Percentiles rank a stretch among this genome's conserved stretches.
Conservation (phyloP, 352 stramenopile genomes). For the Pythium apleroticum region DNA sequence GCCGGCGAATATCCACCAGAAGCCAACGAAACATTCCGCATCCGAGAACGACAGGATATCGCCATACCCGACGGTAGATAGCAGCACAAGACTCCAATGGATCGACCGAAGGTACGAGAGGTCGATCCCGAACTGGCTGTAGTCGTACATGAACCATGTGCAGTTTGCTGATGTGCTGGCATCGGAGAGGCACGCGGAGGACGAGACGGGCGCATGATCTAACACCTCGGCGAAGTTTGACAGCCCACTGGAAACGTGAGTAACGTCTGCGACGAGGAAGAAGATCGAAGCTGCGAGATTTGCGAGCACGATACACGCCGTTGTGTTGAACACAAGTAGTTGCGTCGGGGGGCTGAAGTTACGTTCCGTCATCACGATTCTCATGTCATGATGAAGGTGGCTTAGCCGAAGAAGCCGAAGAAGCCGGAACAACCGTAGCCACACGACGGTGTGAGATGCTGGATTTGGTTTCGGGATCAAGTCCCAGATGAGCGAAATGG, state of each 20-base stretch:
- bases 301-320: slow-evolving; percentile 17
- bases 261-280: slow-evolving; percentile 25
- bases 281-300: slow-evolving; percentile 27
- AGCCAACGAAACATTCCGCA: slow-evolving; percentile 46
- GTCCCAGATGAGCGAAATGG: slow-evolving; percentile 53
- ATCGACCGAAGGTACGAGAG: slow-evolving; percentile 51
- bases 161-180: slow-evolving; percentile 53
- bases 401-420: slow-evolving; percentile 23
- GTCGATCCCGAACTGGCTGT: slow-evolving; percentile 51
- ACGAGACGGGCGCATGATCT: background rate
- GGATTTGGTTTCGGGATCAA: slow-evolving; percentile 37
- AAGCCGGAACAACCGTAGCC: background rate
- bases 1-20: slow-evolving; percentile 59
- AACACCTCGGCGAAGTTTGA: background rate
- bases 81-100: slow-evolving; percentile 64
- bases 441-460: background rate
- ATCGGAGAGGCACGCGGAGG: slow-evolving; percentile 14
- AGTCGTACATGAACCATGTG: slow-evolving; percentile 66
- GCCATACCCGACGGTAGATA: slow-evolving; percentile 66
- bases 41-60: slow-evolving; percentile 58
- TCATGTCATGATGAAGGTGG: slow-evolving; percentile 17
- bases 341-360: slow-evolving; percentile 31
- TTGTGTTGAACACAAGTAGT: slow-evolving; percentile 19
- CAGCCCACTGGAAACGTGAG: background rate
- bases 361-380: slow-evolving; percentile 27